phyloP scores from a whole-genome alignment of 2,329 filamentous ascomycete species.

The Exserohilum rostratum region DNA sequence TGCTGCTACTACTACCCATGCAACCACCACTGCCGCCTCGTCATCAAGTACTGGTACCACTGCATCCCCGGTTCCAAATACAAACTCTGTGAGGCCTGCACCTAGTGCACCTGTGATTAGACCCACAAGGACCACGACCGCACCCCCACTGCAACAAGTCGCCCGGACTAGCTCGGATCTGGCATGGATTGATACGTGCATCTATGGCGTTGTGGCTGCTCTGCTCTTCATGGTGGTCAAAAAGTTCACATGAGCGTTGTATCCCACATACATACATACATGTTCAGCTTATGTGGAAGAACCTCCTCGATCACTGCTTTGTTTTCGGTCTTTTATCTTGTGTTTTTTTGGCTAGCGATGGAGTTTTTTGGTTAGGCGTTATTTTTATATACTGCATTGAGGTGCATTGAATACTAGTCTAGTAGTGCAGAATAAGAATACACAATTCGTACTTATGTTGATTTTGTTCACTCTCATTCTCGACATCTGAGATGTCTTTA shows the following conservation, averaged over 20 bases:
- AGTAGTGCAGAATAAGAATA: too few species aligned
- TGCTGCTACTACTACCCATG: too few species aligned
- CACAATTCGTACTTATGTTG: too few species aligned
- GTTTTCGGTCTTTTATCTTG: too few species aligned
- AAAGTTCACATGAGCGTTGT: constrained; percentile 45
- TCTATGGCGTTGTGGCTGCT: constrained; percentile 72
- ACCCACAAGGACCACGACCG: constrained; percentile 23
- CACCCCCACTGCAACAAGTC: constrained; percentile 22
- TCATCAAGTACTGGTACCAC: background rate
- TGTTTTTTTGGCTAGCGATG: background rate
- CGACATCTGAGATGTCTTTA: too few species aligned
- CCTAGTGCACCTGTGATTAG: constrained; percentile 4
- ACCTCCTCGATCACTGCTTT: too few species aligned
- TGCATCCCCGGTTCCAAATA: constrained; percentile 1
- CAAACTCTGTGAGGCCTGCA: background rate
- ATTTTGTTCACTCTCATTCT: too few species aligned
- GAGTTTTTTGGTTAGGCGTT: too few species aligned
- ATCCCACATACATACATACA: too few species aligned
- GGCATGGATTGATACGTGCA: constrained; percentile 81
- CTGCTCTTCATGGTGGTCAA: constrained; percentile 71
- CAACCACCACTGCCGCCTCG: constrained; percentile 12
- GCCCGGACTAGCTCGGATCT: constrained; percentile 55
- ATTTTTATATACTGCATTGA: too few species aligned
- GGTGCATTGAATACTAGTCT: too few species aligned
- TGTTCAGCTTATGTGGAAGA: too few species aligned